Conservation (phyloP, 805 yeast species). For the Alloascoidea africana region DNA sequence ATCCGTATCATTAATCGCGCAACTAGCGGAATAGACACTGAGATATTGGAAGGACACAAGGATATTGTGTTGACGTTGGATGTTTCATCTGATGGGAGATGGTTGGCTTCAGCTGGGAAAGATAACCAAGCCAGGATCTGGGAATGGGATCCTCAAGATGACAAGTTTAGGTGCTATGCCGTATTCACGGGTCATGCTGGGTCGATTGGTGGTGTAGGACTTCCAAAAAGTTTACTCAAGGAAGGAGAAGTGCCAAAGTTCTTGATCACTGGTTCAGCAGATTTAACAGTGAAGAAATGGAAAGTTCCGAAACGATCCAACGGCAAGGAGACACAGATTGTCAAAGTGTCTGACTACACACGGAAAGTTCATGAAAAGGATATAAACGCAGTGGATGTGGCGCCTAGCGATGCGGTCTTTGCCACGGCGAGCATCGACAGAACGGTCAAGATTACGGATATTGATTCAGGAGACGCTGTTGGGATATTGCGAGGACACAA, state of each 20-base stretch:
- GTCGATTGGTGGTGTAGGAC: constrained; percentile 67
- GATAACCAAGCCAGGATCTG: constrained; percentile 79
- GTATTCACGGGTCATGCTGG: constrained; percentile 78
- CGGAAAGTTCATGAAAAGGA: constrained; percentile 96
- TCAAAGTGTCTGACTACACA: constrained; percentile 59
- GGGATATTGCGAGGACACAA: constrained; percentile 83
- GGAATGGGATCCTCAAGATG: constrained; percentile 35
- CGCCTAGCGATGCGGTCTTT: constrained; percentile 80
- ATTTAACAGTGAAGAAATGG: constrained; percentile 81
- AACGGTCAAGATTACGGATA: constrained; percentile 79
- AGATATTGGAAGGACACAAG: constrained; percentile 62
- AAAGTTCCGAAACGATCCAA: constrained; percentile 34
- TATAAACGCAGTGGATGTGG: constrained; percentile 74
- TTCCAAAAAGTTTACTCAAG: constrained; percentile 20
- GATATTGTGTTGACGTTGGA: constrained; percentile 78
- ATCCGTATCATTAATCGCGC: constrained; percentile 50
- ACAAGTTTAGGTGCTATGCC: constrained; percentile 32
- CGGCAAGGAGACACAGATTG: constrained; percentile 3
- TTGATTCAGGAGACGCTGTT: constrained; percentile 71
- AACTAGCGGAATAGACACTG: constrained; percentile 39
- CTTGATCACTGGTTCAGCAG: constrained; percentile 70
- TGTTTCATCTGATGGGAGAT: constrained; percentile 60
- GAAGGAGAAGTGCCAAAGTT: constrained; percentile 37
- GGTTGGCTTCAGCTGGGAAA: constrained; percentile 89
- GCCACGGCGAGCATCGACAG: constrained; percentile 95